These are phyloP conservation scores for Melastoma candidum DNA, from an alignment of 441 rosid species.

Conservation along the genomic window DNA sequence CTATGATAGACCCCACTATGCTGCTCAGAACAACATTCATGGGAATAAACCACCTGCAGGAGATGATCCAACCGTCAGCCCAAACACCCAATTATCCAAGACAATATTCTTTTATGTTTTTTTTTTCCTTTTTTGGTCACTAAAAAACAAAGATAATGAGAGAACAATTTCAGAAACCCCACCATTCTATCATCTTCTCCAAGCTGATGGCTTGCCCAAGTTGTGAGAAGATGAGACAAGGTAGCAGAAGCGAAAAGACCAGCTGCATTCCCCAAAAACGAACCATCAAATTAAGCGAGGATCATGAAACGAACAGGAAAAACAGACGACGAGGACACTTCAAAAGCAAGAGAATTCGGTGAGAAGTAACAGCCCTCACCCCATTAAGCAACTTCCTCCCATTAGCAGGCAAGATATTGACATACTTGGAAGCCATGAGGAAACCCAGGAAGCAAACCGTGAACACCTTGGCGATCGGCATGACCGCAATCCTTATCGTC, in stretches of 20 bases:
- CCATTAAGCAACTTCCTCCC: slow-evolving; percentile 91
- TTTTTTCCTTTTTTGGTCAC: too few species aligned
- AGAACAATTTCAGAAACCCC: slow-evolving; percentile 6
- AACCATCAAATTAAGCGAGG: background rate
- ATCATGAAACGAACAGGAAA: too few species aligned
- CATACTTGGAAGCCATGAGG: slow-evolving; percentile 94
- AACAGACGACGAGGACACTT: background rate
- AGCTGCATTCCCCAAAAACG: slow-evolving; percentile 35
- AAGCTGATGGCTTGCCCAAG: slow-evolving; percentile 91
- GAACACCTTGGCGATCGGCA: slow-evolving; percentile 91
- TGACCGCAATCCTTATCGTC: slow-evolving; percentile 72
- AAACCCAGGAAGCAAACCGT: slow-evolving; percentile 91
- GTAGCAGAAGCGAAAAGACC: slow-evolving; percentile 95
- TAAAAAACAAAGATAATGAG: too few species aligned
- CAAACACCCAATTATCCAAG: too few species aligned
- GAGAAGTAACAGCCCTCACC: slow-evolving; percentile 25
- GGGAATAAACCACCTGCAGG: slow-evolving; percentile 75
- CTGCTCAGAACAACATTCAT: slow-evolving; percentile 61
- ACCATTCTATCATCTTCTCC: slow-evolving; percentile 84
- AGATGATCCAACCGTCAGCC: background rate
- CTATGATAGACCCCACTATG: slow-evolving; percentile 69
- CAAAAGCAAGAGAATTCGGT: background rate
- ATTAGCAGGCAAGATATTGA: slow-evolving; percentile 78
- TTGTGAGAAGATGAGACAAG: slow-evolving; percentile 91
- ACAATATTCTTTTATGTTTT: too few species aligned